phyloP scores from a whole-genome alignment of 2,329 filamentous ascomycete species.

The Alternaria longipes region DNA sequence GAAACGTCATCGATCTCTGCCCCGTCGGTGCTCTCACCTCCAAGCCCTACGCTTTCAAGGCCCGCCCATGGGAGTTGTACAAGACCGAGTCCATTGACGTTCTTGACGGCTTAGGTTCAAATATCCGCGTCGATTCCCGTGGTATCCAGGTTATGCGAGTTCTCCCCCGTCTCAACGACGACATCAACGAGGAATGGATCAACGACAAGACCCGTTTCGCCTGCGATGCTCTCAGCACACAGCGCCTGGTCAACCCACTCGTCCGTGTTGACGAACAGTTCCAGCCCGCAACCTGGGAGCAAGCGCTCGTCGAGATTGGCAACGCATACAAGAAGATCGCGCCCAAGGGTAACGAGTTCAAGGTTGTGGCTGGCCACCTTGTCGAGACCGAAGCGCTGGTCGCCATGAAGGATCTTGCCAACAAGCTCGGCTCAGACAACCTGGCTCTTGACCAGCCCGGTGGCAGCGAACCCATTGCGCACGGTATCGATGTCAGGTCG shows the following conservation, averaged over 20 bases:
- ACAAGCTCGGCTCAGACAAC: constrained; percentile 96
- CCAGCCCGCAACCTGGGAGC: constrained; percentile 92
- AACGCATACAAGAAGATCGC: constrained; percentile 80
- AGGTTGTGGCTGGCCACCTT: constrained; percentile 89
- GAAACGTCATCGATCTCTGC: constrained; percentile 97
- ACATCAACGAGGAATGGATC: constrained; percentile 99
- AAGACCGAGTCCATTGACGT: constrained; percentile 97
- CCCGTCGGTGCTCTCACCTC: constrained; percentile 95
- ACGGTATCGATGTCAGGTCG: constrained; percentile 90
- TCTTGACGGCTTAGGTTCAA: constrained; percentile 89
- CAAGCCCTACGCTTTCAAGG: constrained; percentile 97
- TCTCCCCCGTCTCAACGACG: constrained; percentile 91
- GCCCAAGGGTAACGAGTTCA: constrained; percentile 93
- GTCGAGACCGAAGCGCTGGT: constrained; percentile 93
- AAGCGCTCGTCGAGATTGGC: constrained; percentile 87
- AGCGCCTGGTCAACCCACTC: constrained; percentile 90
- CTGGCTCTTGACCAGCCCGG: constrained; percentile 89
- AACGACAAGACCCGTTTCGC: constrained; percentile 98
- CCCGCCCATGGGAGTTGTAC: constrained; percentile 95
- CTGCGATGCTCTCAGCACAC: constrained; percentile 94
- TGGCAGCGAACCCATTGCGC: constrained; percentile 83
- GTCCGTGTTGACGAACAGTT: constrained; percentile 91
- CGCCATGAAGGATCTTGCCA: constrained; percentile 95
- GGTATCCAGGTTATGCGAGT: constrained; percentile 97
- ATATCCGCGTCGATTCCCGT: constrained; percentile 91